A percentile compares a stretch with the other conserved stretches of the same genome.
Conservation (phyloP, 129 eudicot species). For the carrot (Daucus carota) region DH1_v3.0 NC_030386.2:27418501-27419000, state of each 20-base stretch:
- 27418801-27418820: constrained; percentile 35
- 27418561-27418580: constrained; percentile 94
- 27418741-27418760: constrained; percentile 53
- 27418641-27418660: constrained; percentile 52
- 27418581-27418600: constrained; percentile 89
- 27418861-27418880: constrained; percentile 36
- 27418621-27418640: constrained; percentile 58
- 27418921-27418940: constrained; percentile 81
- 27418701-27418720: constrained; percentile 67
- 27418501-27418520: constrained; percentile 72
- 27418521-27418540: constrained; percentile 86
- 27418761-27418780: constrained; percentile 40
- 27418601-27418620: constrained; percentile 73
- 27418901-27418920: constrained; percentile 98
- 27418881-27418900: constrained; percentile 91
- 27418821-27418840: constrained; percentile 37
- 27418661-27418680: constrained; percentile 75
- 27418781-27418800: constrained; percentile 65
- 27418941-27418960: constrained; percentile 73
- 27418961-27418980: constrained; percentile 91
- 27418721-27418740: constrained; percentile 84
- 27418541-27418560: constrained; percentile 95
- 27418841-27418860: constrained; percentile 46
- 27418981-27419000: constrained; percentile 61
- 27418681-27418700: constrained; percentile 63